Conservation (phyloP, 2,329 filamentous ascomycete genomes). For the Teratosphaeria gauchensis region DNA sequence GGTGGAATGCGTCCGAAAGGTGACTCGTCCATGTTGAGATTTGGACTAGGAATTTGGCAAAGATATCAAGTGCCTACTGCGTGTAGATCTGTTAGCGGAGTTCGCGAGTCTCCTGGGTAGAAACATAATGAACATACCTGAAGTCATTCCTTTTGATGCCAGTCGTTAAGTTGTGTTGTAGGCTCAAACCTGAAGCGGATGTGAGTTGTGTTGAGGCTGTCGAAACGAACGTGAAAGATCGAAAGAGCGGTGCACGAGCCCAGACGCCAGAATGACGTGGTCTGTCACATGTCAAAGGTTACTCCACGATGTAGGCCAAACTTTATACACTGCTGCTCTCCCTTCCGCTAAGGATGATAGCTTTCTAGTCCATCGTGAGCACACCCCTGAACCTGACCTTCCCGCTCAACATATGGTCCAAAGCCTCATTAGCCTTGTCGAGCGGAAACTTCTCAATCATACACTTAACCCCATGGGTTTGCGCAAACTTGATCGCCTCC, state of each 20-base stretch:
- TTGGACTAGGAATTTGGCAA: neutral
- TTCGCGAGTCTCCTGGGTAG: neutral
- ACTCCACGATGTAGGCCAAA: neutral
- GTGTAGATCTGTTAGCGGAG: neutral
- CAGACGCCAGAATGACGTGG: neutral
- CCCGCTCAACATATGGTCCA: slow-evolving; percentile 41
- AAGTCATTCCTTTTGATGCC: too few species aligned
- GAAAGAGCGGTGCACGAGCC: neutral
- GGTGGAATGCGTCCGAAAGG: neutral
- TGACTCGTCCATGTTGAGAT: neutral
- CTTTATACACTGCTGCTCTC: neutral
- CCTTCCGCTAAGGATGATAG: too few species aligned
- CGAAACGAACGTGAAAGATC: neutral
- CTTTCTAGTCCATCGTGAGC: slow-evolving; percentile 34
- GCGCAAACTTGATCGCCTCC: slow-evolving; percentile 43
- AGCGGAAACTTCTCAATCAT: slow-evolving; percentile 46
- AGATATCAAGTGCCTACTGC: neutral
- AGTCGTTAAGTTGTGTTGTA: too few species aligned
- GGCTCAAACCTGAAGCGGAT: neutral
- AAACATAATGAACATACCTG: too few species aligned
- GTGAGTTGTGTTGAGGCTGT: neutral
- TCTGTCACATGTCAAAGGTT: neutral
- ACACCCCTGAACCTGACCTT: slow-evolving; percentile 44
- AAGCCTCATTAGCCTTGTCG: slow-evolving; percentile 40
- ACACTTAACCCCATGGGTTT: slow-evolving; percentile 40